A percentile compares a stretch with the other conserved stretches of the same genome.
Evolutionary conservation across 352 stramenopile genomes (phyloP).

Genomic region (Phytophthora nicotianae): DNA sequence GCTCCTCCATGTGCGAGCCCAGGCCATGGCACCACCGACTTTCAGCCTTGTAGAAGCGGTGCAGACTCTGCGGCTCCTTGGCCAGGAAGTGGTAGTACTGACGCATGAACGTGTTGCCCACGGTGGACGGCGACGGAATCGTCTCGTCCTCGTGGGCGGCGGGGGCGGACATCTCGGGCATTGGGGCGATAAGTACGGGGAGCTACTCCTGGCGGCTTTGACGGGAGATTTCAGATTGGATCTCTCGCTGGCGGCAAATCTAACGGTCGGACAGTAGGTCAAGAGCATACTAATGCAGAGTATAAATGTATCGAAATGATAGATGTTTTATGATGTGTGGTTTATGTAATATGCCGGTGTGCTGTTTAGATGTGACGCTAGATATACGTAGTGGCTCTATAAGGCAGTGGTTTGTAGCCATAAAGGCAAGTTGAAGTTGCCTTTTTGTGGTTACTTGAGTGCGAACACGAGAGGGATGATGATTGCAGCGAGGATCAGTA

Average conservation of each 20-base stretch:
- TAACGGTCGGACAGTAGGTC: not conserved
- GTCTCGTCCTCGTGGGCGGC: constrained; percentile 39
- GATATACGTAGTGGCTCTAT: constrained; percentile 6
- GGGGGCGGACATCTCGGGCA: constrained; percentile 53
- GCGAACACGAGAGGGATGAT: constrained; percentile 58
- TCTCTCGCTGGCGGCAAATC: constrained; percentile 22
- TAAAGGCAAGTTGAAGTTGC: constrained; percentile 19
- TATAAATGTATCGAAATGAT: constrained; percentile 5
- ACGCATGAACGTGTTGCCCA: constrained; percentile 89
- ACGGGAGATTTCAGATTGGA: constrained; percentile 42
- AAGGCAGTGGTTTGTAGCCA: not conserved
- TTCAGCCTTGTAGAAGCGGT: constrained; percentile 91
- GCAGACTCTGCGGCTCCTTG: constrained; percentile 82
- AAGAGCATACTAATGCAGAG: not conserved
- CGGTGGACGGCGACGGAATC: constrained; percentile 60
- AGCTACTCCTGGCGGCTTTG: not conserved
- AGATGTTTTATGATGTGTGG: not conserved
- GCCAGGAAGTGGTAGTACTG: constrained; percentile 91
- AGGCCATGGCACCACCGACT: constrained; percentile 80
- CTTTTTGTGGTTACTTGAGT: constrained; percentile 20
- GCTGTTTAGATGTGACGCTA: not conserved
- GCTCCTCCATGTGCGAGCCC: constrained; percentile 82
- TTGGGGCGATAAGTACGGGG: constrained; percentile 10
- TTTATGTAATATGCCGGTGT: not conserved
- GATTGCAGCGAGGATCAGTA: constrained; percentile 50